Evolutionary conservation across 2,329 filamentous ascomycete species (phyloP), one percentile per base, ranked within the genome.

Genomic region (Fusarium longipes): DNA sequence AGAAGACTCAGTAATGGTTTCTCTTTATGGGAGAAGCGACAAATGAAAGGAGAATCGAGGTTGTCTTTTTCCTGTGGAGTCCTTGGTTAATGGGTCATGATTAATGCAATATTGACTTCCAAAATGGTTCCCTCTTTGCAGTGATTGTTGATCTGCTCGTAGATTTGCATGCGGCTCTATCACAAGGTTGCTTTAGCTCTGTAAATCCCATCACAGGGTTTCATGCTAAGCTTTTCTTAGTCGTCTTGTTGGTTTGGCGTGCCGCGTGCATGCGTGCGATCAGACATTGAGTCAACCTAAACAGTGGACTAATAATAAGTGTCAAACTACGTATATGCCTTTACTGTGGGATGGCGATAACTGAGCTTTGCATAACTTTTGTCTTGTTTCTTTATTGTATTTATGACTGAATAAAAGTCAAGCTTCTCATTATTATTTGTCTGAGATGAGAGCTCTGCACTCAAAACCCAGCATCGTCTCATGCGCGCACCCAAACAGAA

Each of bases 1-100:
- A 77, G 65, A 79, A 79, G 72, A 75, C 72, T 8, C 69, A 72
- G 71, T 77, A 70, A 67, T 24, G 25, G 32, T 7, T 49, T 15
- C 3, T 5, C 27, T 8, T 49, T 35, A 20, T 20, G 10, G n/a
- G n/a, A n/a, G n/a, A 25, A 8, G 6, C 8, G 6, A 25, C 25
- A 25, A 25, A 25, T 25, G 25, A 25, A 6, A 8, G 25, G 25
- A 25, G 25, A 25, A 6, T 25, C 6, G 8, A 8, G 25, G 25
- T 25, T 25, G 25, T 25, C 9, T 27, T 27, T 9, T 27, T 27
- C 25, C 9, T 11, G 18, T 18, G 40, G 17, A 10, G 2, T 30
- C 29, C 15, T 48, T 20, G 11, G 15, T 12, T 33, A 15, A 11
- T 20, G 1, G 25, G 22, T 57, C 29, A 36, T 25, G 36, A 60